A percentile compares a stretch with the other conserved stretches of the same genome.
Evolutionary conservation across 495 filamentous ascomycete genomes (phyloP).

Genomic region (Amniculicola lignicola): DNA sequence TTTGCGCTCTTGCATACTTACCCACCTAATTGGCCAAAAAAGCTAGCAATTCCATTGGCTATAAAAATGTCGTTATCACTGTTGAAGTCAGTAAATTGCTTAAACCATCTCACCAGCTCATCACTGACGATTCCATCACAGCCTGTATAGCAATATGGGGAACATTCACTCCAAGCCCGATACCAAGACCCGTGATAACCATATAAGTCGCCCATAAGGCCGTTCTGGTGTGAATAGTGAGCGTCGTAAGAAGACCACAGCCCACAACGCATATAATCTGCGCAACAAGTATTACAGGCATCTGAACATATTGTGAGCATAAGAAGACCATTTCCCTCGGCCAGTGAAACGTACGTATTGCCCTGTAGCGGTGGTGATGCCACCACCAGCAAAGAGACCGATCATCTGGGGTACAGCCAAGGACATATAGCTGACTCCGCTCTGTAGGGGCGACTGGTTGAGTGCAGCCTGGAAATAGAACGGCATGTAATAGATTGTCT

Average conservation of each 20-base stretch:
- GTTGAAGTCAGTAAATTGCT: background rate
- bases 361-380: no score
- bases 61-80: constrained; percentile 1
- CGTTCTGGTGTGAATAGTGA: background rate
- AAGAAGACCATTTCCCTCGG: no score
- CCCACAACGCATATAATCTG: constrained; percentile 2
- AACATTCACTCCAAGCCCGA: constrained; percentile 2
- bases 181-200: background rate
- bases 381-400: no score
- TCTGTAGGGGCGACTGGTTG: background rate
- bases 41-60: constrained; percentile 1
- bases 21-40: no score
- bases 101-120: background rate
- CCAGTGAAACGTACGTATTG: no score
- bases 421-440: no score
- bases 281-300: background rate
- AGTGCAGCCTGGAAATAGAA: background rate
- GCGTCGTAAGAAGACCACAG: background rate
- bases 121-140: constrained; percentile 2
- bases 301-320: no score
- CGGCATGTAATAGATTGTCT: background rate
- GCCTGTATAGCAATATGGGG: constrained; percentile 11
- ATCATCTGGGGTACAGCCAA: no score
- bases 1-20: no score
- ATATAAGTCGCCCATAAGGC: constrained; percentile 2